A percentile compares a stretch with the other conserved stretches of the same genome.
These are phyloP conservation scores for Talaromyces sp. DNA, from an alignment of 2,329 filamentous ascomycete species.

Conservation along the genomic window DNA sequence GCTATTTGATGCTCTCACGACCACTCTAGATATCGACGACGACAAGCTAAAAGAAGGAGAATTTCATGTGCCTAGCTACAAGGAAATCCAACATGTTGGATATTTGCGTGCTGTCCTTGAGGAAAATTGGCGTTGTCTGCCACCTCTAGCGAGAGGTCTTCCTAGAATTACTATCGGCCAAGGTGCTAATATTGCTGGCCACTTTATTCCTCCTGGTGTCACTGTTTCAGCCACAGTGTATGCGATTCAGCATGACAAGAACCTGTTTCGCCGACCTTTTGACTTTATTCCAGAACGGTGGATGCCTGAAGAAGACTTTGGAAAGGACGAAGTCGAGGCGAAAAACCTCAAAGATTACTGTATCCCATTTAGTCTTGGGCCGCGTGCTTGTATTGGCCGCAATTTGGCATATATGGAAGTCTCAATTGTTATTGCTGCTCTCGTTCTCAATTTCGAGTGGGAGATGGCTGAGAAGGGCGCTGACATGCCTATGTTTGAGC, in stretches of 20 bases:
- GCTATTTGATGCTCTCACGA: background rate
- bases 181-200: slow-evolving; percentile 10
- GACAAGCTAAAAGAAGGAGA: background rate
- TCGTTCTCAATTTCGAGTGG: too few relatives aligned
- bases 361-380: too few relatives aligned
- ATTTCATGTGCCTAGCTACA: background rate
- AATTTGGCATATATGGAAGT: too few relatives aligned
- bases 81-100: background rate
- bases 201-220: slow-evolving; percentile 11
- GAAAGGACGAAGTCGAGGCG: too few relatives aligned
- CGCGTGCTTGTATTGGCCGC: too few relatives aligned
- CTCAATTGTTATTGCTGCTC: too few relatives aligned
- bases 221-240: slow-evolving; percentile 11
- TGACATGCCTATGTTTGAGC: too few relatives aligned
- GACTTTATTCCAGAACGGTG: background rate
- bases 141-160: slow-evolving; percentile 13
- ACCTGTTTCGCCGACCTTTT: slow-evolving; percentile 5
- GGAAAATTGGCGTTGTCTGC: slow-evolving; percentile 12
- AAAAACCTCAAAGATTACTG: too few relatives aligned
- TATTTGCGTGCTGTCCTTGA: slow-evolving; percentile 14
- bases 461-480: too few relatives aligned
- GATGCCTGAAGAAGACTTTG: background rate
- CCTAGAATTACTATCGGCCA: slow-evolving; percentile 10
- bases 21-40: background rate
- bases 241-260: slow-evolving; percentile 7